A percentile compares a stretch with the other conserved stretches of the same genome.
These are phyloP conservation scores for Talaromyces marneffei DNA, from an alignment of 2,329 filamentous ascomycete genomes.

Conservation along the genomic window DNA sequence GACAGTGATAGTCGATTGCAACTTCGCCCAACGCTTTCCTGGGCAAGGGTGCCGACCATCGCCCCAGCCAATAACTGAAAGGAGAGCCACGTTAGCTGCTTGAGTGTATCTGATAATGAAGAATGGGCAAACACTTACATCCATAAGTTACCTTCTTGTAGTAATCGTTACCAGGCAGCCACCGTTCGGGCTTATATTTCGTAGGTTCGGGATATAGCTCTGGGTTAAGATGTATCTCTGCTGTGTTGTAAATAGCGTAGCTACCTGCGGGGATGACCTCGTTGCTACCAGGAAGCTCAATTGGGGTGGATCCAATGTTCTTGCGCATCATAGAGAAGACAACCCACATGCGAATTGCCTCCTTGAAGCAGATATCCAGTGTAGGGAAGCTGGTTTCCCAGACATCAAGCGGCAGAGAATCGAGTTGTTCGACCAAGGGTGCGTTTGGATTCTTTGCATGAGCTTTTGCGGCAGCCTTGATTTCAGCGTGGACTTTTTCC, in stretches of 20 bases:
- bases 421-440: slow-evolving; percentile 6
- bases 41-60: slow-evolving; percentile 7
- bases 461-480: slow-evolving; percentile 1
- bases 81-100: not conserved
- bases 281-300: not conserved
- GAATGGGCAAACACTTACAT: slow-evolving; percentile 3
- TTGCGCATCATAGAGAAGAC: not conserved
- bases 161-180: not conserved
- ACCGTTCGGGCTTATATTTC: slow-evolving; percentile 8
- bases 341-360: slow-evolving; percentile 11
- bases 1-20: slow-evolving; percentile 8
- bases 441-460: slow-evolving; percentile 8
- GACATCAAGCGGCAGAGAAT: slow-evolving; percentile 5
- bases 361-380: slow-evolving; percentile 7
- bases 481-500: slow-evolving; percentile 8
- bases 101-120: not conserved
- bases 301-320: not conserved
- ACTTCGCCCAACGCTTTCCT: slow-evolving; percentile 10
- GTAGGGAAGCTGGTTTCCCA: slow-evolving; percentile 7
- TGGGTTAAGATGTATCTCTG: slow-evolving; percentile 2
- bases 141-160: slow-evolving; percentile 7
- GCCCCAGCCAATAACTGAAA: slow-evolving; percentile 10
- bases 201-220: slow-evolving; percentile 7
- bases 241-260: not conserved
- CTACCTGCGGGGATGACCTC: slow-evolving; percentile 4